These are phyloP conservation scores for Acrocalymma vagum DNA, from an alignment of 2,329 filamentous ascomycete species.

Conservation along the genomic window DNA sequence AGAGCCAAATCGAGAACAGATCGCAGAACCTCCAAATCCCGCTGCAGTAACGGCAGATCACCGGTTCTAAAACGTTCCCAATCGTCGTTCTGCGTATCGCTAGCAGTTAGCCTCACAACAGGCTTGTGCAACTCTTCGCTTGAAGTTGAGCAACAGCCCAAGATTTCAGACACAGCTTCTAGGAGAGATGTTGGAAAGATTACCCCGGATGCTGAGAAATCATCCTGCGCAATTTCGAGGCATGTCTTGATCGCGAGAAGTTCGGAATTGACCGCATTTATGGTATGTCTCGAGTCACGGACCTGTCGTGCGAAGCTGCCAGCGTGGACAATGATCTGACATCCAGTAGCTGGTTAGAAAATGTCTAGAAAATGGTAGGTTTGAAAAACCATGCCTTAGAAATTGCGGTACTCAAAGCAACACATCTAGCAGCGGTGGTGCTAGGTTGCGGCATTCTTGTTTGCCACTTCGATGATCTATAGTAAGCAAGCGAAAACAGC, in stretches of 20 bases:
- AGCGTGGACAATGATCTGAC: constrained; percentile 41
- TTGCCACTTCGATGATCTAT: no score
- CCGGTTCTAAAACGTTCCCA: constrained; percentile 31
- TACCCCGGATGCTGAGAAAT: constrained; percentile 30
- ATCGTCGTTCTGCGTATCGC: constrained; percentile 23
- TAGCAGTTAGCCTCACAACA: constrained; percentile 38
- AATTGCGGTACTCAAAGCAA: constrained; percentile 39
- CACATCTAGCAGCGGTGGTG: constrained; percentile 43
- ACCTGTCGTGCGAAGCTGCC: constrained; percentile 39
- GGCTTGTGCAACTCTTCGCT: constrained; percentile 37
- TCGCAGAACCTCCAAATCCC: constrained; percentile 35
- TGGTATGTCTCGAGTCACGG: constrained; percentile 40
- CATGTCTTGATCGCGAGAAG: constrained; percentile 40
- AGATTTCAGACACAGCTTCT: constrained; percentile 33
- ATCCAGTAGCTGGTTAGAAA: no score
- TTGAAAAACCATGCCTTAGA: constrained; percentile 31
- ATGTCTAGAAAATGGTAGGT: constrained; percentile 10
- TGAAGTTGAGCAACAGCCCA: constrained; percentile 37
- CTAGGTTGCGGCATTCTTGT: constrained; percentile 38
- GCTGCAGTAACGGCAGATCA: constrained; percentile 22
- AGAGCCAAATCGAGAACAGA: constrained; percentile 38
- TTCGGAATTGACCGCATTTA: constrained; percentile 40
- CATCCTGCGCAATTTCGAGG: constrained; percentile 42
- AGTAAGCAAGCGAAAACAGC: no score
- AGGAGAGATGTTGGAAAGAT: constrained; percentile 30